Evolutionary conservation across 768 basidiomycete species (phyloP).

Genomic region (Cystobasidium ongulense): DNA sequence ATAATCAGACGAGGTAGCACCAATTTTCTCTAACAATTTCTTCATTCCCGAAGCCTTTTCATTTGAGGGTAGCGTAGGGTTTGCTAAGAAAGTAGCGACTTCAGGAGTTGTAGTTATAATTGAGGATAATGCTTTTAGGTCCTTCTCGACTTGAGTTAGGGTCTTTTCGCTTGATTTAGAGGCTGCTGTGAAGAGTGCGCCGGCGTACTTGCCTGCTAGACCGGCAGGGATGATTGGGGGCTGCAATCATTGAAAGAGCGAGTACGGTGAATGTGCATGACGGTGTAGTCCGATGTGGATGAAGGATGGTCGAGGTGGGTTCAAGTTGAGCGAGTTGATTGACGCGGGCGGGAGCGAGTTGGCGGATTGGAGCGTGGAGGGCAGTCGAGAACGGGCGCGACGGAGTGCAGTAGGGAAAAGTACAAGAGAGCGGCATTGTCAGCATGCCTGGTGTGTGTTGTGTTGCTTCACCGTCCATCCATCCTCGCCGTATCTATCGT

Average conservation of each 20-base stretch:
- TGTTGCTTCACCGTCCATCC: no score
- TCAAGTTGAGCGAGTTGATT: neutral
- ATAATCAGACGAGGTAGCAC: constrained; percentile 59
- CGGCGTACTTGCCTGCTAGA: constrained; percentile 44
- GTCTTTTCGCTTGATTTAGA: constrained; percentile 59
- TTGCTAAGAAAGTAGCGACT: constrained; percentile 64
- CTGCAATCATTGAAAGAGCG: neutral
- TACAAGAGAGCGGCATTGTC: no score
- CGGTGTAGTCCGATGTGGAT: neutral
- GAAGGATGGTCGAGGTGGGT: neutral
- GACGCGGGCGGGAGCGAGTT: neutral
- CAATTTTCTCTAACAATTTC: constrained; percentile 51
- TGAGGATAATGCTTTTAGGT: constrained; percentile 63
- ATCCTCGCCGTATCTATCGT: neutral
- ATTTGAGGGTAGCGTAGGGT: constrained; percentile 78
- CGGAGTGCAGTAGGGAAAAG: no score
- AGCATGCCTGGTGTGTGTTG: no score
- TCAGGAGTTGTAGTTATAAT: constrained; percentile 62
- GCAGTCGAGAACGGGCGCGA: no score
- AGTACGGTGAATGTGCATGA: neutral
- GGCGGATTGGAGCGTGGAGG: no score
- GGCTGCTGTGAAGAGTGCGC: constrained; percentile 42
- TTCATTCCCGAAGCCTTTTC: constrained; percentile 66
- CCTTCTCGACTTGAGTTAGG: constrained; percentile 76
- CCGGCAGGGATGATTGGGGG: constrained; percentile 30